phyloP scores from a whole-genome alignment of 2,329 filamentous ascomycete species.

The Clonostachys byssicola region DNA sequence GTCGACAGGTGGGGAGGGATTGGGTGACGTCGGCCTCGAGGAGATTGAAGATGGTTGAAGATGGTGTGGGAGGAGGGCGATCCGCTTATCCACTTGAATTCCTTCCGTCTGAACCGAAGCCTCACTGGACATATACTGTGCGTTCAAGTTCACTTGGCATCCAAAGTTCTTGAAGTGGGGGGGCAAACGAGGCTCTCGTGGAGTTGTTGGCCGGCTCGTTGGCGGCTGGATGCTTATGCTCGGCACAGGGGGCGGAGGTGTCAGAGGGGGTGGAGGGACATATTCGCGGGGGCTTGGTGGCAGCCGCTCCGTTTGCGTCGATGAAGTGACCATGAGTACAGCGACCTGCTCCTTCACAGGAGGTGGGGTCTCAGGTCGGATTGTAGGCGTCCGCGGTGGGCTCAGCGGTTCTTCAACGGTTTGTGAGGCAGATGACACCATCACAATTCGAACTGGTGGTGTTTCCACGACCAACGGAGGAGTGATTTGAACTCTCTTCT shows the following conservation, averaged over 20 bases:
- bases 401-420: constrained; percentile 59
- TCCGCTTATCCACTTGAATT: constrained; percentile 76
- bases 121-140: constrained; percentile 13
- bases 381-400: constrained; percentile 61
- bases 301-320: constrained; percentile 55
- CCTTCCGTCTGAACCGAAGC: constrained; percentile 78
- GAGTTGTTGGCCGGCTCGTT: constrained; percentile 75
- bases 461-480: constrained; percentile 46
- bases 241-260: constrained; percentile 57
- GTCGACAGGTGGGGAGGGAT: constrained; percentile 17
- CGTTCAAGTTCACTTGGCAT: constrained; percentile 62
- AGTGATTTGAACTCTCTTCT: constrained; percentile 59
- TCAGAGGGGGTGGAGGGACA: constrained; percentile 9
- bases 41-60: constrained; percentile 74
- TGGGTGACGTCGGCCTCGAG: constrained; percentile 55
- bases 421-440: constrained; percentile 64
- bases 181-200: constrained; percentile 68
- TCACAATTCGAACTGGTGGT: constrained; percentile 24
- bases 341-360: constrained; percentile 19
- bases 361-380: constrained; percentile 33
- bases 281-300: background rate
- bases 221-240: constrained; percentile 91
- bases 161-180: constrained; percentile 79
- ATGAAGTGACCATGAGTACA: constrained; percentile 43
- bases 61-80: constrained; percentile 71